These are phyloP conservation scores for Miscanthus sacchariflorus DNA, from an alignment of 202 grass and related monocot species.

Conservation along the genomic window DNA sequence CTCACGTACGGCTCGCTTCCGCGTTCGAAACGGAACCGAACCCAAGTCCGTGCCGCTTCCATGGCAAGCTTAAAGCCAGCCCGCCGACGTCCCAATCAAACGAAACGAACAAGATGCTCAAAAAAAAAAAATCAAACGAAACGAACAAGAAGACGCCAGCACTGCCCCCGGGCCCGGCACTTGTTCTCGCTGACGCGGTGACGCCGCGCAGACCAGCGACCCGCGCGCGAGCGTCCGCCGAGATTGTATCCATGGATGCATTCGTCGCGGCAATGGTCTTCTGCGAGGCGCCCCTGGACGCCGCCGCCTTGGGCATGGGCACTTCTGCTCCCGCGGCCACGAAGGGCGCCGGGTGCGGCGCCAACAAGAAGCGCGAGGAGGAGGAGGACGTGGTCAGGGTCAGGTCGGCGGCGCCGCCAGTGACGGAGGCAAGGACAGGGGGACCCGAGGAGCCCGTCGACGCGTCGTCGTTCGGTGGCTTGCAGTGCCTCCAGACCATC, in stretches of 20 bases:
- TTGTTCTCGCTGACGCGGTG: background rate
- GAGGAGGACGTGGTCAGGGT: background rate
- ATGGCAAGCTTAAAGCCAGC: too few species aligned
- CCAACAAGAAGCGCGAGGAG: background rate
- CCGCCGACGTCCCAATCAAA: background rate
- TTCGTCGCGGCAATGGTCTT: slow-evolving; percentile 24
- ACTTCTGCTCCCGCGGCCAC: background rate
- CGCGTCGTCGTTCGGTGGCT: slow-evolving; percentile 30
- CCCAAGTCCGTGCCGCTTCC: background rate
- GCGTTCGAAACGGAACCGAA: background rate
- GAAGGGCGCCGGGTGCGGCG: background rate
- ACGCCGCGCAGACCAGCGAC: background rate
- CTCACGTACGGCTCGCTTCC: too few species aligned
- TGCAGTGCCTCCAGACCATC: slow-evolving; percentile 40
- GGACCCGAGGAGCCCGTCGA: background rate
- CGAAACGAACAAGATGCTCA: background rate
- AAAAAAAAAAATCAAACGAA: too few species aligned
- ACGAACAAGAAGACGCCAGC: background rate
- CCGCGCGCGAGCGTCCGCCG: too few species aligned
- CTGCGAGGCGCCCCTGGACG: slow-evolving; percentile 30
- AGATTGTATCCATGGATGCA: slow-evolving; percentile 8
- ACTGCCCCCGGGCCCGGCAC: background rate
- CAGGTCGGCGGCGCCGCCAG: background rate
- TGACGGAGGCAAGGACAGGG: background rate
- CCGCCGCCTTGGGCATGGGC: background rate